phyloP scores from a whole-genome alignment of 257 asterid genomes.

The Nicotiana obtusifolia region DNA sequence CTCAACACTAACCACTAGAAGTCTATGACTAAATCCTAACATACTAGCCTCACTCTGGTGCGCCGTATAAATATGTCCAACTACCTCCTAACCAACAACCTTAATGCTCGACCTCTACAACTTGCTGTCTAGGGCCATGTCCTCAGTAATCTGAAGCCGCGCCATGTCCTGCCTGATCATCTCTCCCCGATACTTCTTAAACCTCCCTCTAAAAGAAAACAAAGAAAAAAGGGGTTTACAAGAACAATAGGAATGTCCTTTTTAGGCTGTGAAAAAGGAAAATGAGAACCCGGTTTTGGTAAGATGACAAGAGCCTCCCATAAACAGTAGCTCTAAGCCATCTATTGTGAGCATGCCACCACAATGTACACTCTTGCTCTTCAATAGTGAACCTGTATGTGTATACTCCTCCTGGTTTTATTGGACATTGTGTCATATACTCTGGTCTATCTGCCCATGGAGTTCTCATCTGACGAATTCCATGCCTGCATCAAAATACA shows the following conservation, averaged over 20 bases:
- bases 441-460: slow-evolving; percentile 86
- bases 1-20: too few relatives aligned
- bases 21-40: too few relatives aligned
- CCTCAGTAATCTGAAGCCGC: too few relatives aligned
- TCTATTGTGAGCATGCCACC: slow-evolving; percentile 83
- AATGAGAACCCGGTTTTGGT: slow-evolving; percentile 44
- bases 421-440: slow-evolving; percentile 69
- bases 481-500: too few relatives aligned
- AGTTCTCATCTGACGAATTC: slow-evolving; percentile 58
- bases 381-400: slow-evolving; percentile 57
- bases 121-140: too few relatives aligned
- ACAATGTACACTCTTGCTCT: slow-evolving; percentile 63
- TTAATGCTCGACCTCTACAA: too few relatives aligned
- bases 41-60: too few relatives aligned
- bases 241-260: slow-evolving; percentile 50
- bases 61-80: too few relatives aligned
- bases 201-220: too few relatives aligned
- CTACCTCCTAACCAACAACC: too few relatives aligned
- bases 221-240: slow-evolving; percentile 17
- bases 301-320: slow-evolving; percentile 54
- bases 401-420: slow-evolving; percentile 50
- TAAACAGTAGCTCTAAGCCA: slow-evolving; percentile 70
- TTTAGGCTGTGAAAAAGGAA: slow-evolving; percentile 46
- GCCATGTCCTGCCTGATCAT: too few relatives aligned
- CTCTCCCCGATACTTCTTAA: too few relatives aligned